Evolutionary conservation across 345 rosid species (phyloP).

Genomic region (Draba incana): DNA sequence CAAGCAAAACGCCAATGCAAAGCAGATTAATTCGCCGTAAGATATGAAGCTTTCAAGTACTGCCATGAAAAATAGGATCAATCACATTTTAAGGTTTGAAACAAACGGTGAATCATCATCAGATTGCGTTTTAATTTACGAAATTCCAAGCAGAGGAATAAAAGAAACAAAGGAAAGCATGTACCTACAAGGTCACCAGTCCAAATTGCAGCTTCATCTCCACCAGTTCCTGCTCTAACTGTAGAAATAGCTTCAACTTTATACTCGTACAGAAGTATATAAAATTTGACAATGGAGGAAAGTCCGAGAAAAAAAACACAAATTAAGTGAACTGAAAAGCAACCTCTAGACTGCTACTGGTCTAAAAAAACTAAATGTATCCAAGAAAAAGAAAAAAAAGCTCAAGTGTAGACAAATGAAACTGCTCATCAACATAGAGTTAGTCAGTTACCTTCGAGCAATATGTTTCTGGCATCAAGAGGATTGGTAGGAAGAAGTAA

Average conservation of each 20-base stretch:
- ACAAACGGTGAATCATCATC: conserved; percentile 13
- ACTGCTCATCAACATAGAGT: conserved; percentile 7
- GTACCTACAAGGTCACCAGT: conserved; percentile 99
- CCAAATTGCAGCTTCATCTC: conserved; percentile 99
- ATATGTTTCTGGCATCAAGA: conserved; percentile 90
- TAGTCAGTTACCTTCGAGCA: conserved; percentile 85
- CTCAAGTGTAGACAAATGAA: too few relatives aligned
- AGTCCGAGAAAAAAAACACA: conserved; percentile 4
- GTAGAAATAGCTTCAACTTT: conserved; percentile 34
- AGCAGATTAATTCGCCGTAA: conserved; percentile 10
- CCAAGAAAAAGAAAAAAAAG: too few relatives aligned
- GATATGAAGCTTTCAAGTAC: conserved; percentile 11
- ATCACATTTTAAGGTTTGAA: conserved; percentile 2
- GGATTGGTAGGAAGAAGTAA: conserved; percentile 89
- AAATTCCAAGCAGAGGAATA: conserved; percentile 3
- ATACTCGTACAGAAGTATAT: conserved; percentile 11
- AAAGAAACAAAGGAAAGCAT: conserved; percentile 54
- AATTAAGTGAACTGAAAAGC: not conserved
- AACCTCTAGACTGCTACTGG: not conserved
- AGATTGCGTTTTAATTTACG: not conserved
- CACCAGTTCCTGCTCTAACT: conserved; percentile 99
- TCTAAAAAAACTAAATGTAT: too few relatives aligned
- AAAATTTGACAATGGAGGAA: conserved; percentile 6
- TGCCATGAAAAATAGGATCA: conserved; percentile 18
- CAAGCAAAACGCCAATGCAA: conserved; percentile 27